phyloP scores from a whole-genome alignment of 345 rosid species.

The Microcos paniculata region DNA sequence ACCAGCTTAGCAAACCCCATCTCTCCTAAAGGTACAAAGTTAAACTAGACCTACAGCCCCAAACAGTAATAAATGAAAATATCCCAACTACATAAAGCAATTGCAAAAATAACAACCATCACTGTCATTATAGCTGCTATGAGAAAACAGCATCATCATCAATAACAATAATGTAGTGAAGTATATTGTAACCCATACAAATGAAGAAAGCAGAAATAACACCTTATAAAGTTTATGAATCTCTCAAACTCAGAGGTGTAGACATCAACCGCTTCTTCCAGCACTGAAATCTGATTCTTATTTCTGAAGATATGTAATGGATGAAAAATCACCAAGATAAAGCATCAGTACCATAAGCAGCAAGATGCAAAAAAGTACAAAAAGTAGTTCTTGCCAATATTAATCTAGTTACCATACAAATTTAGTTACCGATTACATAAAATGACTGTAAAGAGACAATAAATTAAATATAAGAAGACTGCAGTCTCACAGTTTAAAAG shows the following conservation, averaged over 20 bases:
- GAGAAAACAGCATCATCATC: conserved; percentile 9
- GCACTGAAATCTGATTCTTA: conserved; percentile 47
- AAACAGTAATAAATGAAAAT: not conserved
- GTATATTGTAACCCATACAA: not conserved
- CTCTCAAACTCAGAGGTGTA: conserved; percentile 79
- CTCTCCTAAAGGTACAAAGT: not conserved
- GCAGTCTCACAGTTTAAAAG: conserved; percentile 59
- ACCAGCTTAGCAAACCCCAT: not conserved
- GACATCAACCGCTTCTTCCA: conserved; percentile 72
- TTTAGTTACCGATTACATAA: not conserved
- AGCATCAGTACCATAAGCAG: conserved; percentile 18
- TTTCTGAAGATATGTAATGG: conserved; percentile 37
- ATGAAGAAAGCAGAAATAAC: conserved; percentile 22
- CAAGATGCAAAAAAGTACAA: conserved; percentile 13
- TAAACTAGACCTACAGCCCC: not conserved
- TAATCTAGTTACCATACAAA: not conserved
- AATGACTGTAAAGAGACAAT: not conserved
- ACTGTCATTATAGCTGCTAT: not conserved
- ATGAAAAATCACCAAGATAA: conserved; percentile 24
- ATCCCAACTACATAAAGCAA: not conserved
- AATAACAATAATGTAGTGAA: not conserved
- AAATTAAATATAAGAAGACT: conserved; percentile 16
- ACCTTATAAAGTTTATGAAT: conserved; percentile 79
- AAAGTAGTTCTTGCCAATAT: not conserved
- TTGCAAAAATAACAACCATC: not conserved